A percentile compares a stretch with the other conserved stretches of the same genome.
phyloP scores from a whole-genome alignment of 345 rosid genomes.

The Populus nigra region DNA sequence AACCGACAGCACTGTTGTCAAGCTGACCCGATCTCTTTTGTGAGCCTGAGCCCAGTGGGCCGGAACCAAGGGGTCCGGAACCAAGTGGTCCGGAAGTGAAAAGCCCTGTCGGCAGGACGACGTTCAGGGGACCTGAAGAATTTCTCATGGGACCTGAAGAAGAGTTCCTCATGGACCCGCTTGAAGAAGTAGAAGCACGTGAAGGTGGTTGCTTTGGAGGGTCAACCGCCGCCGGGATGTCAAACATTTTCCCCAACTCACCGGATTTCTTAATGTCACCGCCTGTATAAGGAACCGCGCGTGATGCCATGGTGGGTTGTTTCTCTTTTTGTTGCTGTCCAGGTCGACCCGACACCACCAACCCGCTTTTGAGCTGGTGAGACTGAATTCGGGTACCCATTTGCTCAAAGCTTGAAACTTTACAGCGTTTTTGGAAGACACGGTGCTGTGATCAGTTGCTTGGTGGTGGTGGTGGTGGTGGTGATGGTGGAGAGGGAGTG shows the following conservation, averaged over 20 bases:
- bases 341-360: slow-evolving; percentile 75
- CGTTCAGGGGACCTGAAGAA: slow-evolving; percentile 63
- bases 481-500: not conserved
- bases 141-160: slow-evolving; percentile 52
- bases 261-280: slow-evolving; percentile 94
- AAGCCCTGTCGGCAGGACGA: slow-evolving; percentile 83
- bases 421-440: not conserved
- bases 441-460: not conserved
- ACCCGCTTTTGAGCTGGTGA: slow-evolving; percentile 82
- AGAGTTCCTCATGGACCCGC: slow-evolving; percentile 78
- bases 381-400: slow-evolving; percentile 83
- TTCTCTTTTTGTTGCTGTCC: slow-evolving; percentile 62
- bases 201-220: slow-evolving; percentile 34
- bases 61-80: slow-evolving; percentile 12
- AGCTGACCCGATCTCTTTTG: slow-evolving; percentile 71
- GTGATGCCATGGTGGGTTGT: slow-evolving; percentile 73
- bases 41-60: slow-evolving; percentile 22
- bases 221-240: slow-evolving; percentile 55
- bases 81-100: slow-evolving; percentile 80
- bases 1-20: slow-evolving; percentile 27
- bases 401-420: not conserved
- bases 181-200: slow-evolving; percentile 62
- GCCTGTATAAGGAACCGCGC: slow-evolving; percentile 85
- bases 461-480: not conserved
- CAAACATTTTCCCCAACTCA: slow-evolving; percentile 92